Base-by-base conservation (phyloP, 306 rosid species). In the Castanea sativa region DNA sequence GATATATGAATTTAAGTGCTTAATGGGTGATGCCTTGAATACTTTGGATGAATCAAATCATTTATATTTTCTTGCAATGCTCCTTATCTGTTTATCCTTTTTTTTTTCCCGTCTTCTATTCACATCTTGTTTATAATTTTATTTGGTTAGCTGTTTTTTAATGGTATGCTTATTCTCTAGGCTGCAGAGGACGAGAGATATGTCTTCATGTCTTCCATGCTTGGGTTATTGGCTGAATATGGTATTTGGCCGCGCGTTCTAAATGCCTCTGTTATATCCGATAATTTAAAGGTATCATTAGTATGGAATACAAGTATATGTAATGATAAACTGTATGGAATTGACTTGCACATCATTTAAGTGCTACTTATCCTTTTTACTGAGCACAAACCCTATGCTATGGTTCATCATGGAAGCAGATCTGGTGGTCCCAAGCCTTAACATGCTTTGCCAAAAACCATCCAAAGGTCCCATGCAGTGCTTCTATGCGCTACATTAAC, bases 181-280 rank as follows among this genome's bases (percentile, higher is more conserved):
- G 92, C 83, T 84, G 89, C 83, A 58, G 99, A 94, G 67, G 97
- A 94, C 67, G 99, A 92, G 73, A 90, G 93, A 90, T 90, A 87
- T 85, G 78, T 87, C 83, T 92, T 91, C 90, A 91, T 79, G 94
- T 90, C 97, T 81, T 90, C 99, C 43, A 86, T 94, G 97, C 87
- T 94, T 68, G 95, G 96, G 51, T 81, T 94, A 84, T 88, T 94
- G 83, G 90, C 92, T 63, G 97, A 92, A 64, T 90, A 91, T 86
- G 89, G 90, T 38, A 76, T 91, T 43, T 90, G 90, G 93, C 99
- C 99, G 13, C 91, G 87, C 77, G 95, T 90, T 72, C 79, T 91
- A 77, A 92, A 91, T 86, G 97, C 99, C 64, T 84, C 97, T 84
- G 90, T 90, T 76, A 74, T 94, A 88, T 85, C 97, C 43, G 89